Evolutionary conservation across 2,329 filamentous ascomycete species (phyloP).

Genomic region (Phialocephala sp.): DNA sequence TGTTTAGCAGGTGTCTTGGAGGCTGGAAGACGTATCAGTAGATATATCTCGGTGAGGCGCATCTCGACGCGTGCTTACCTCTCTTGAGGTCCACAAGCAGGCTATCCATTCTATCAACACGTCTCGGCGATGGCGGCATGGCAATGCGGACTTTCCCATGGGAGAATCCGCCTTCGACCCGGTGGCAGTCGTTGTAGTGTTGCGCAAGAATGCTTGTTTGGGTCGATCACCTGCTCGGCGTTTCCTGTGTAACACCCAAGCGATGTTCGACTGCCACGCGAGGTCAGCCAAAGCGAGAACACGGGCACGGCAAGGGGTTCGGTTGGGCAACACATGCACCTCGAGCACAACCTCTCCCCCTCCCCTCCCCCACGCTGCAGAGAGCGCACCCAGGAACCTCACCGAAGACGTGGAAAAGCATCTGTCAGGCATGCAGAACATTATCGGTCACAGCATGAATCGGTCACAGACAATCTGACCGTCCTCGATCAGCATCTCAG

Average conservation of each 20-base stretch:
- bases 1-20: slow-evolving; percentile 69
- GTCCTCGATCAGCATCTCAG: not conserved
- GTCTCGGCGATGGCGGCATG: too few relatives aligned
- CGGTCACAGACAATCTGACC: not conserved
- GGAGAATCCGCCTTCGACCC: not conserved
- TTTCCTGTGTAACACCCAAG: slow-evolving; percentile 3
- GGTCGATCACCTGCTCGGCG: not conserved
- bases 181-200: not conserved
- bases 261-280: not conserved
- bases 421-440: not conserved
- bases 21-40: slow-evolving; percentile 46
- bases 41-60: slow-evolving; percentile 26
- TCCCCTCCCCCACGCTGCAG: not conserved
- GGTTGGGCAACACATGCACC: not conserved
- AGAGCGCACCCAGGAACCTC: not conserved
- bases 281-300: not conserved
- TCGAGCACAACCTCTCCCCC: not conserved
- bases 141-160: not conserved
- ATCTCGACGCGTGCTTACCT: slow-evolving; percentile 37
- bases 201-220: slow-evolving; percentile 1
- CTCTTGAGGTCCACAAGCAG: slow-evolving; percentile 9
- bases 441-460: not conserved
- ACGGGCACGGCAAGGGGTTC: not conserved
- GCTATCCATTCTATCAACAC: not conserved
- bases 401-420: not conserved